phyloP scores from a whole-genome alignment of 805 yeast species.

The Wickerhamomyces xylosicus region DNA sequence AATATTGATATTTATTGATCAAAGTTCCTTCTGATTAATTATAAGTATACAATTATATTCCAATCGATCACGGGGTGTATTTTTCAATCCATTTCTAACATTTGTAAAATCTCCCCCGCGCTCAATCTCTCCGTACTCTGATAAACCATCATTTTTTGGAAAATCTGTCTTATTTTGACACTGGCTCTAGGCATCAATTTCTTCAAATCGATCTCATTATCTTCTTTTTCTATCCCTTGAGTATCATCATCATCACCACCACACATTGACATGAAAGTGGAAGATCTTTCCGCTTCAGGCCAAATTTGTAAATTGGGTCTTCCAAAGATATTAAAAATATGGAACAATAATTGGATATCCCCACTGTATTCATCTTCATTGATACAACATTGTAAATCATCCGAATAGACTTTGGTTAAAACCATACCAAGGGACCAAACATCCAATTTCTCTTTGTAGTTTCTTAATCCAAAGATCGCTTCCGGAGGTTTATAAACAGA shows the following conservation, averaged over 20 bases:
- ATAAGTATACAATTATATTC: no score
- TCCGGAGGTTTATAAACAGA: constrained; percentile 70
- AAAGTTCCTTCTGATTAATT: no score
- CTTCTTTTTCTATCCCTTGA: constrained; percentile 12
- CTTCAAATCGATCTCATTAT: constrained; percentile 10
- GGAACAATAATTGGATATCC: constrained; percentile 49
- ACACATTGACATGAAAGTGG: constrained; percentile 21
- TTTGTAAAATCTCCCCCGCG: constrained; percentile 20
- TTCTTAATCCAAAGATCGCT: constrained; percentile 45
- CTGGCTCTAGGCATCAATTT: constrained; percentile 26
- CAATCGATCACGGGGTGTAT: no score
- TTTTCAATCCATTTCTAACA: no score
- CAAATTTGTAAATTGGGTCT: constrained; percentile 40
- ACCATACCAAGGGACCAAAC: constrained; percentile 67
- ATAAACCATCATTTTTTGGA: constrained; percentile 33
- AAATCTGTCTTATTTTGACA: constrained; percentile 18
- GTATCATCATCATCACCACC: constrained; percentile 12
- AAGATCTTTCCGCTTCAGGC: constrained; percentile 32
- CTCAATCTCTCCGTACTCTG: constrained; percentile 24
- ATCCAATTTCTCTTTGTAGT: constrained; percentile 49
- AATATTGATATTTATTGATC: no score
- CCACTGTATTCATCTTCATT: constrained; percentile 27
- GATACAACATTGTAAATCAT: constrained; percentile 27
- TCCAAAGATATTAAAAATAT: constrained; percentile 50
- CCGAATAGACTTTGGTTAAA: constrained; percentile 39